A percentile compares a stretch with the other conserved stretches of the same genome.
Conservation (phyloP, 768 basidiomycete genomes). For the Tephrocybe rancida region DNA sequence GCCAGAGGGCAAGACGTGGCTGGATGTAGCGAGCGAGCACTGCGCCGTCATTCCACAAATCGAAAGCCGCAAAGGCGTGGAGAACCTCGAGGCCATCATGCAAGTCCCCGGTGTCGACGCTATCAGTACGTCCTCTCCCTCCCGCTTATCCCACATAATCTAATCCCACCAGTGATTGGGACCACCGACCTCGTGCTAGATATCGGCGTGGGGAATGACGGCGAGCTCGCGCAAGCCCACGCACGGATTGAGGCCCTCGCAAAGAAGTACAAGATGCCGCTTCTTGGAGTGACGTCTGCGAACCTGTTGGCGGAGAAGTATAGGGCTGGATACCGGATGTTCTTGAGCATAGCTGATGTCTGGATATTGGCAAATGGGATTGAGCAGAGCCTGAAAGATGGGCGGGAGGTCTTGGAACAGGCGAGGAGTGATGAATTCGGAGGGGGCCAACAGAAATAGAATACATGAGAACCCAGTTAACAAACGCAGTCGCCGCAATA, state of each 20-base stretch:
- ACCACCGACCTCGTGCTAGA: constrained; percentile 1
- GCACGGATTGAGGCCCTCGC: too few species aligned
- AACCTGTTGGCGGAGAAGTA: too few species aligned
- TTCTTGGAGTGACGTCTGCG: too few species aligned
- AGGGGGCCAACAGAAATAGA: not conserved
- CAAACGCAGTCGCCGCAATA: too few species aligned
- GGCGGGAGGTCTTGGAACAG: too few species aligned
- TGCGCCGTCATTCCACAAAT: constrained; percentile 7
- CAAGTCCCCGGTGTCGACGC: constrained; percentile 7
- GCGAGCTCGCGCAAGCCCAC: not conserved
- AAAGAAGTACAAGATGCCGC: too few species aligned
- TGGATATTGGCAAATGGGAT: too few species aligned
- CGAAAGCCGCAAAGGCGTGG: constrained; percentile 1
- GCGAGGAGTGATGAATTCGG: not conserved
- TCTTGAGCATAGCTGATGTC: too few species aligned
- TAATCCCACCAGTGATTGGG: not conserved
- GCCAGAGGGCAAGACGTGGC: constrained; percentile 8
- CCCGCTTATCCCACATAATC: not conserved
- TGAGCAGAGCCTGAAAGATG: too few species aligned
- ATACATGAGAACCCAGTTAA: too few species aligned
- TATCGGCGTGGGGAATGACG: not conserved
- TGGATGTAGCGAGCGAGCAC: constrained; percentile 7
- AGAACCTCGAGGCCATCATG: constrained; percentile 8
- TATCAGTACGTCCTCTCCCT: not conserved
- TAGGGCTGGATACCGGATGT: too few species aligned